Conservation (phyloP, 345 rosid genomes). For the Combretum micranthum region DNA sequence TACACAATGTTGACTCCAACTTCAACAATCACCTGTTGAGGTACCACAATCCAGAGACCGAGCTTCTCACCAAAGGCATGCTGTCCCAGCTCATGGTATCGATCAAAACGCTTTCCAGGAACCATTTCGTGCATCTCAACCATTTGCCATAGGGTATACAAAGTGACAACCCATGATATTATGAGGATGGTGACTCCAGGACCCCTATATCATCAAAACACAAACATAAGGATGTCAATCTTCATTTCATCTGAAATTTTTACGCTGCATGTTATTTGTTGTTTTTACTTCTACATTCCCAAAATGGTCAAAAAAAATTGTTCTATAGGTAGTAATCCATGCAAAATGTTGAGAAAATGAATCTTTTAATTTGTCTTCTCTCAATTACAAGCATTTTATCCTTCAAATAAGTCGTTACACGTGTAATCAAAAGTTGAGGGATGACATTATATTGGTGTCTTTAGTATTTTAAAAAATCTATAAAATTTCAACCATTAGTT, state of each 20-base stretch:
- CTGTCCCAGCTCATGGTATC: slow-evolving; percentile 78
- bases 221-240: background rate
- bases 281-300: too few relatives aligned
- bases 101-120: slow-evolving; percentile 66
- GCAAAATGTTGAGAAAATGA: background rate
- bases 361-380: too few relatives aligned
- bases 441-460: too few relatives aligned
- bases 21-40: slow-evolving; percentile 68
- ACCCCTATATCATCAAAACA: slow-evolving; percentile 39
- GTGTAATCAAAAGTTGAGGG: too few relatives aligned
- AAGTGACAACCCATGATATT: slow-evolving; percentile 64
- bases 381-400: too few relatives aligned
- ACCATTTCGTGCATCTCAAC: slow-evolving; percentile 84
- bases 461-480: too few relatives aligned
- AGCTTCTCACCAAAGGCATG: slow-evolving; percentile 74
- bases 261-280: too few relatives aligned
- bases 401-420: too few relatives aligned
- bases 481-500: too few relatives aligned
- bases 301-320: too few relatives aligned
- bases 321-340: background rate
- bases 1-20: slow-evolving; percentile 61
- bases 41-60: slow-evolving; percentile 74
- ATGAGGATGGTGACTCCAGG: slow-evolving; percentile 46
- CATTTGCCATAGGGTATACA: slow-evolving; percentile 90
- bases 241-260: background rate